Conservation (phyloP, 306 rosid genomes). For the Quercus agrifolia region DNA sequence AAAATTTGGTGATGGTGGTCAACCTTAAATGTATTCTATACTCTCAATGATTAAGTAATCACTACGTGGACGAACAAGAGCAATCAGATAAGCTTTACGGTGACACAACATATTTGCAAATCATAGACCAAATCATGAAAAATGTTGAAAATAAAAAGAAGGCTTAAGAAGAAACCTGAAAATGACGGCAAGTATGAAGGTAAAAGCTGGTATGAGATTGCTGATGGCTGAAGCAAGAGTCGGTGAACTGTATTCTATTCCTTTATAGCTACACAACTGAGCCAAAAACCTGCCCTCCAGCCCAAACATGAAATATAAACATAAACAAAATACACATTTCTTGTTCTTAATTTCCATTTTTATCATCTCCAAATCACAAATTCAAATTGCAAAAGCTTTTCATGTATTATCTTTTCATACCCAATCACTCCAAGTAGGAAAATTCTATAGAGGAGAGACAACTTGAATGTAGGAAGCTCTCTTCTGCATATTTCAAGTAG, state of each 20-base stretch:
- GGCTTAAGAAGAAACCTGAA: slow-evolving; percentile 37
- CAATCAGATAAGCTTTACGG: neutral
- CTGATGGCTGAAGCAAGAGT: slow-evolving; percentile 41
- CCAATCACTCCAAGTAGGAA: slow-evolving; percentile 45
- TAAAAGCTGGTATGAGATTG: slow-evolving; percentile 52
- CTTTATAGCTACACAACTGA: slow-evolving; percentile 38
- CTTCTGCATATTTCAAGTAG: slow-evolving; percentile 24
- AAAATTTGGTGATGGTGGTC: neutral
- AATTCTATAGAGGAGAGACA: slow-evolving; percentile 30
- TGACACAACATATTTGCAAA: neutral
- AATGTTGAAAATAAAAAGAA: no score
- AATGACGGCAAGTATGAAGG: slow-evolving; percentile 50
- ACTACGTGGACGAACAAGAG: no score
- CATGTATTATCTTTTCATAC: slow-evolving; percentile 19
- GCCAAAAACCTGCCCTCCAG: slow-evolving; percentile 25
- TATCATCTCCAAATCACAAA: neutral
- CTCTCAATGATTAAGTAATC: no score
- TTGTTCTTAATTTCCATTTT: neutral
- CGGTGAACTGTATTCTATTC: slow-evolving; percentile 50
- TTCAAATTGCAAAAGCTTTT: neutral
- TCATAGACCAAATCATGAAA: no score
- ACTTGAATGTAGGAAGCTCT: slow-evolving; percentile 41
- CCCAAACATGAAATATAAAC: neutral
- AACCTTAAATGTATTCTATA: no score
- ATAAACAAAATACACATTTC: neutral